Conservation (phyloP, 2,329 filamentous ascomycete genomes). For the Teratosphaeria epicoccoides region DNA sequence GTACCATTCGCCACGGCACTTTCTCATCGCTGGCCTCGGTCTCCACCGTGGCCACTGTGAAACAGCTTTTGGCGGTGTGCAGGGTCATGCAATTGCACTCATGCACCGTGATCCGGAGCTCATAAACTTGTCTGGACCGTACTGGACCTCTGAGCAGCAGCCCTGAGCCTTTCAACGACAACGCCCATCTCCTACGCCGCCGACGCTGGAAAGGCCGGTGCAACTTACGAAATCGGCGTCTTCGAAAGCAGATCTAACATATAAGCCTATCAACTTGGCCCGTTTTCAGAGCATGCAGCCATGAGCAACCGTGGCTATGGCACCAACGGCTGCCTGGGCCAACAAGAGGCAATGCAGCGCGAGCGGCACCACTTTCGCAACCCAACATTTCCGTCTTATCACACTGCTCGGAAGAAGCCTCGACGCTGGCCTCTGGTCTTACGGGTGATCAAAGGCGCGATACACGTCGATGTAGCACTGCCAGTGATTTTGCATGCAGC, state of each 20-base stretch:
- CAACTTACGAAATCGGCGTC: neutral
- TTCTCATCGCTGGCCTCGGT: too few relatives aligned
- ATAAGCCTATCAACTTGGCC: neutral
- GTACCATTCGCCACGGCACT: too few relatives aligned
- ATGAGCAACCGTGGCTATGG: neutral
- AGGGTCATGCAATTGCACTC: neutral
- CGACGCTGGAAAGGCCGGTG: neutral
- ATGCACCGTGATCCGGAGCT: neutral
- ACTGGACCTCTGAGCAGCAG: neutral
- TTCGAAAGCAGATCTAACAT: neutral
- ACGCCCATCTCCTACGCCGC: neutral
- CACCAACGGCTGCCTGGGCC: neutral
- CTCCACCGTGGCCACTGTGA: neutral
- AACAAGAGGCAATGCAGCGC: neutral
- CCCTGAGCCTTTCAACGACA: neutral
- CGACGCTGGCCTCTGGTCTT: conserved; percentile 52
- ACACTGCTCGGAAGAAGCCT: conserved; percentile 37
- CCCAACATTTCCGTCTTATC: conserved; percentile 34
- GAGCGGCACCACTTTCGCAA: conserved; percentile 2
- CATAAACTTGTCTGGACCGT: neutral
- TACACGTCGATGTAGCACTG: conserved; percentile 48
- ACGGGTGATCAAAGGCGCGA: conserved; percentile 53
- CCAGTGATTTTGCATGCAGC: conserved; percentile 48
- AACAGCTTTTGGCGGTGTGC: neutral
- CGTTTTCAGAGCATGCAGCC: neutral